Conservation (phyloP, 2,329 filamentous ascomycete species). For the Paecilomyces fulvus region DNA sequence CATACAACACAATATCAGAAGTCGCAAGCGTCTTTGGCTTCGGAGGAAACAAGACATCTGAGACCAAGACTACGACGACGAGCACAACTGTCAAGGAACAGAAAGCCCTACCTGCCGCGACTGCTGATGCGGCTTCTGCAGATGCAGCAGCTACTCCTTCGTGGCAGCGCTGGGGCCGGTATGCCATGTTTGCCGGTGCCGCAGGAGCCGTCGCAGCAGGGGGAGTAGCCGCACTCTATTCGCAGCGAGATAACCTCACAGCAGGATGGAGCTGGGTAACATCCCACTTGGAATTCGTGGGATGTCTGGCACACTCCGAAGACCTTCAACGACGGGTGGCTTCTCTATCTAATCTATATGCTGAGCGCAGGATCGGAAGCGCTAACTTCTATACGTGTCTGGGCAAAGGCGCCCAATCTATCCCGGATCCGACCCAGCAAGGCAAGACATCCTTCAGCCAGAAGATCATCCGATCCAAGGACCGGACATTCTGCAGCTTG, state of each 20-base stretch:
- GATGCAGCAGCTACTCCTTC: slow-evolving; percentile 40
- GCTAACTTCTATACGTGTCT: slow-evolving; percentile 82
- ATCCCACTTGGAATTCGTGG: slow-evolving; percentile 89
- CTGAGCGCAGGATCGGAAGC: slow-evolving; percentile 64
- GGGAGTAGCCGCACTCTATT: slow-evolving; percentile 75
- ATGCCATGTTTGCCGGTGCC: slow-evolving; percentile 78
- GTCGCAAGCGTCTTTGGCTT: slow-evolving; percentile 58
- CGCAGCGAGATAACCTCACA: slow-evolving; percentile 71
- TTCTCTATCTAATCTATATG: slow-evolving; percentile 56
- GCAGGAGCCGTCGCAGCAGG: slow-evolving; percentile 71
- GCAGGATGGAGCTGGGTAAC: slow-evolving; percentile 73
- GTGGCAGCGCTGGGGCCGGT: slow-evolving; percentile 77
- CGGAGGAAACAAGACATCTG: slow-evolving; percentile 36
- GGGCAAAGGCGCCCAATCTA: slow-evolving; percentile 53
- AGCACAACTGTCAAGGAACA: slow-evolving; percentile 6
- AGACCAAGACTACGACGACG: slow-evolving; percentile 9
- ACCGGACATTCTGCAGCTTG: slow-evolving; percentile 83
- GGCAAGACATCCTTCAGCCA: slow-evolving; percentile 23
- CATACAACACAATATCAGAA: slow-evolving; percentile 60
- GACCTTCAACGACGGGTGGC: slow-evolving; percentile 68
- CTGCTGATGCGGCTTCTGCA: slow-evolving; percentile 23
- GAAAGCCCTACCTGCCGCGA: slow-evolving; percentile 25
- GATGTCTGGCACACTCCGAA: slow-evolving; percentile 74
- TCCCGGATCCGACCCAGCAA: slow-evolving; percentile 13
- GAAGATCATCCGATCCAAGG: slow-evolving; percentile 38